Percentiles rank a stretch among this genome's conserved stretches.
phyloP scores from a whole-genome alignment of 176 grass and related monocot genomes.

The Thalia dealbata region DNA sequence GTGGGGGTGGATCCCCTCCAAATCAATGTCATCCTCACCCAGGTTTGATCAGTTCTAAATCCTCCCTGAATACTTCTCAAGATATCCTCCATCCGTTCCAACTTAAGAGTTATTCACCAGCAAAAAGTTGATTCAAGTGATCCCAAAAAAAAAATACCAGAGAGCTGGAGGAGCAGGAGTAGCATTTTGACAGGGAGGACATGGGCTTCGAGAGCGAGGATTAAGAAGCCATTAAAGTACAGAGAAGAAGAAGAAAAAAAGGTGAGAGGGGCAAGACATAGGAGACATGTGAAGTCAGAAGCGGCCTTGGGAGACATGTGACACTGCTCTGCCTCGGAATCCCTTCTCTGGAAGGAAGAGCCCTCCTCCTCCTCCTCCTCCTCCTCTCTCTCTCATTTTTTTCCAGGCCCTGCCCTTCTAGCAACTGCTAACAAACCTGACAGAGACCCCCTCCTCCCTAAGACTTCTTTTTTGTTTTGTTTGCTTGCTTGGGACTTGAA shows the following conservation, averaged over 20 bases:
- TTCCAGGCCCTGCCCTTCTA: neutral
- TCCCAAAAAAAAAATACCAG: no score
- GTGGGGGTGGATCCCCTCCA: no score
- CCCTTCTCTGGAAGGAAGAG: neutral
- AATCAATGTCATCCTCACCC: no score
- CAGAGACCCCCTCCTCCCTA: neutral
- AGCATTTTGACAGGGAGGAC: no score
- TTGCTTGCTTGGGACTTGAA: neutral
- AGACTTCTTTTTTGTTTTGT: neutral
- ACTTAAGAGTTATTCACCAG: no score
- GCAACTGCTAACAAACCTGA: neutral
- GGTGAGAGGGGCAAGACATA: neutral
- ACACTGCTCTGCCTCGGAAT: neutral
- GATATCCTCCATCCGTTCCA: no score
- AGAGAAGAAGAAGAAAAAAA: neutral
- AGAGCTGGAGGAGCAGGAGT: no score
- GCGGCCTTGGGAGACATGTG: neutral
- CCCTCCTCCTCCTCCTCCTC: no score
- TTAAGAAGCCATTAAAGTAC: neutral
- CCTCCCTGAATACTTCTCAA: no score
- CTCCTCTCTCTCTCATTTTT: neutral
- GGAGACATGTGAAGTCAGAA: conserved; percentile 7
- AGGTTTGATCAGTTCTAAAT: no score
- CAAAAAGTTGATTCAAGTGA: no score
- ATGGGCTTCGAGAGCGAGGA: no score